Base-by-base conservation (phyloP, 352 stramenopile species). In the Phytopythium litorale region DNA sequence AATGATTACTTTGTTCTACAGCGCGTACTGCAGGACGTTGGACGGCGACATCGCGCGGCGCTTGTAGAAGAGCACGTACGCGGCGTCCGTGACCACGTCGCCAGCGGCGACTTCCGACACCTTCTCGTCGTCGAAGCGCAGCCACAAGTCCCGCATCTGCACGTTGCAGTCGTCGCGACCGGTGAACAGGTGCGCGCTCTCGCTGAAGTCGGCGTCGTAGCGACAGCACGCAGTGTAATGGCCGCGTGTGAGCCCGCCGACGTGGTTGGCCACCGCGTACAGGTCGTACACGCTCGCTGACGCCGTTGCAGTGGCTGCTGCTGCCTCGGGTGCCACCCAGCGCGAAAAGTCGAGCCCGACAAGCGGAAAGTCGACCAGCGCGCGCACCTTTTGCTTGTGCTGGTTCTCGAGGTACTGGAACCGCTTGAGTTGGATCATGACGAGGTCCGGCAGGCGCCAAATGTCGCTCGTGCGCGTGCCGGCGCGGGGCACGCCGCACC, bases 221-320 rank as follows among this genome's bases (percentile, higher is more conserved):
- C 82, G 76, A 40, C 83, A 92, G 60, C 79, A 91, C 4, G 86
- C 84, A 18, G 86, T 94, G 78, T 99, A 99, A 66, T 99, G 97
- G 7, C 97, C 97, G 43, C 89, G 88, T 3, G 93, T 94, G 11
- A 99, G 78, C 0, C 89, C 92, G 32, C 97, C 97, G 57, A 98
- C 92, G 63, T 99, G 97, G 78, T 99, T 98, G n/a, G 97, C 92
- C 9, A 99, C 96, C 21, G 90, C 96, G 65, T 98, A 99, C 30
- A 99, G 73, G 67, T 99, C 96, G 64, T 98, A 99, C 25, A 95
- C 68, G 28, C 60, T 63, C 21, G 38, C 18, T 13, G 55, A 43
- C 21, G 55, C 28, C 4, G 68, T 62, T 54, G 65, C 28, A 3
- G 68, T 62, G 51, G 65, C 64, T 15, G 40, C 42, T 9, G 55